Percentiles rank a stretch among this genome's conserved stretches.
These are phyloP conservation scores for Alternaria sp. DNA, from an alignment of 2,329 filamentous ascomycete species.

Conservation along the genomic window DNA sequence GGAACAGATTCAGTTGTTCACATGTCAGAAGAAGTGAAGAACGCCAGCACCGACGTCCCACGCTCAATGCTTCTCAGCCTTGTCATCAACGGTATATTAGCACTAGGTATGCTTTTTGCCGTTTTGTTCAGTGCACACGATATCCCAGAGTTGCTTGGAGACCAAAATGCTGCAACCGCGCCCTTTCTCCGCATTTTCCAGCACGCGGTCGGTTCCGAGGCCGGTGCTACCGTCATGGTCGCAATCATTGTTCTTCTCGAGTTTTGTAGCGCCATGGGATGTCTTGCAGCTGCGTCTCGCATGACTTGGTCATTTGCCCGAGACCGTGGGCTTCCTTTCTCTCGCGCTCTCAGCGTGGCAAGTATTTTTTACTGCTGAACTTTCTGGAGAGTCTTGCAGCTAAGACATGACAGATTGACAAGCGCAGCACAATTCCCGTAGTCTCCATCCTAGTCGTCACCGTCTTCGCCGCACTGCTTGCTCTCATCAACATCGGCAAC, in stretches of 20 bases:
- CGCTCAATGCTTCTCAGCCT: slow-evolving; percentile 56
- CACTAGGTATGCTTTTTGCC: slow-evolving; percentile 54
- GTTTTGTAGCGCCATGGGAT: slow-evolving; percentile 54
- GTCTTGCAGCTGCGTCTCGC: slow-evolving; percentile 54
- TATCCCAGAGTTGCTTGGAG: slow-evolving; percentile 31
- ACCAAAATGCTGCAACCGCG: slow-evolving; percentile 30
- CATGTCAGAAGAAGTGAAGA: slow-evolving; percentile 53
- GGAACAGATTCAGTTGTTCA: slow-evolving; percentile 53
- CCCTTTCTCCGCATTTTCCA: slow-evolving; percentile 63
- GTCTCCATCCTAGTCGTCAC: slow-evolving; percentile 59
- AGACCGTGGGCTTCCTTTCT: slow-evolving; percentile 55
- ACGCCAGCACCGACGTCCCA: slow-evolving; percentile 50
- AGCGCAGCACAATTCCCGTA: slow-evolving; percentile 54
- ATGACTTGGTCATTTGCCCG: slow-evolving; percentile 58
- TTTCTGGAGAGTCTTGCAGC: neutral
- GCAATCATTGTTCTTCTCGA: slow-evolving; percentile 54
- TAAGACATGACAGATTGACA: slow-evolving; percentile 42
- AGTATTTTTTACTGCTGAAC: neutral
- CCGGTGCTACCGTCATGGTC: slow-evolving; percentile 60
- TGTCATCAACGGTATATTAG: slow-evolving; percentile 54
- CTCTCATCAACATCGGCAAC: slow-evolving; percentile 63
- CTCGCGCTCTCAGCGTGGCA: slow-evolving; percentile 42
- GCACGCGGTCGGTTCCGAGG: slow-evolving; percentile 40
- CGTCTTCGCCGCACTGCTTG: slow-evolving; percentile 55
- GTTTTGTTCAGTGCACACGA: slow-evolving; percentile 53